Evolutionary conservation across 2,329 filamentous ascomycete species (phyloP), one percentile per base, ranked within the genome.

Genomic region (Botrytis tulipae): DNA sequence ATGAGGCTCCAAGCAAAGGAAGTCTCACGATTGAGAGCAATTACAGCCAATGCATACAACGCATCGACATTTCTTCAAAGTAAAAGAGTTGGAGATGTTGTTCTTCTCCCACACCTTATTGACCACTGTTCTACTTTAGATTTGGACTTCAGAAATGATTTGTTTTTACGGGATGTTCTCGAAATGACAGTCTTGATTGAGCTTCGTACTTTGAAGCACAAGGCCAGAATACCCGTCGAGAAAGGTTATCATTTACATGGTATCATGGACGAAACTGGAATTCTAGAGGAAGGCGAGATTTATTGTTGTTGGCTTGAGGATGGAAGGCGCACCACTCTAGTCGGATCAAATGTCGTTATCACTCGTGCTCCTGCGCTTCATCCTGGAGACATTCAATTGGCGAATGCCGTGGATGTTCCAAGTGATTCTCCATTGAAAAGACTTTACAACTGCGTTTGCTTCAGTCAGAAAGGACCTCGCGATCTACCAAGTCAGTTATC

Each of bases 321-420:
- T 29, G 78, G 78, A 76, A 78, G 20, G 16, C 72, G 20, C 25
- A 75, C 67, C 44, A 62, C 68, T 2, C n/a, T 77, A 9, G 57
- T 71, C 9, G 77, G 78, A 5, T 72, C 80, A 4, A 76, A 79
- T 2, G 75, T 83, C 25, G 82, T 94, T 0, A 86, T 97, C 37
- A 94, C 93, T 0, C 87, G 93, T n/a, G 93, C 91, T 1, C 94
- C 94, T 0, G 93, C 93, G 0, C 84, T 97, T 63, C 92, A 97
- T 78, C 92, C 93, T 0, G 94, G 94, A 0, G 94, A 97, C 78
- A 86, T 97, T 2, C 93, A 95, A 79, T 67, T 89, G 1, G 91
- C 87, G 0, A 81, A 80, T 3, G 91, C 92, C 16, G 85, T 90
- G 0, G 86, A 91, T 0, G 92, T 92, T 1, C 86, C 88, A 0